These are phyloP conservation scores for Micractinium conductrix DNA, from an alignment of 139 green algal species.

Conservation along the genomic window DNA sequence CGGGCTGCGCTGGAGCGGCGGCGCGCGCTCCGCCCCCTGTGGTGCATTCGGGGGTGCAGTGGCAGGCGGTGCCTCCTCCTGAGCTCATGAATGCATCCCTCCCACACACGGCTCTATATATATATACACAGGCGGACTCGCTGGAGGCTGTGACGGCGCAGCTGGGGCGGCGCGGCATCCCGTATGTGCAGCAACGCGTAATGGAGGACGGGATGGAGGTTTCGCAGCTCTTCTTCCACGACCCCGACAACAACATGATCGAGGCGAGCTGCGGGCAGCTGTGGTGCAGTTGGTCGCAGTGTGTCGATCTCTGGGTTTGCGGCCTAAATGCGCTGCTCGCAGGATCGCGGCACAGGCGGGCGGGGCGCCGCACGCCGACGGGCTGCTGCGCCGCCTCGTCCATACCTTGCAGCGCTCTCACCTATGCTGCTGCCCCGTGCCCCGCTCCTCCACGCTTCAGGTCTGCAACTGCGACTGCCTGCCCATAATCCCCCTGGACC, in stretches of 20 bases:
- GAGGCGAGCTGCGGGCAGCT: conserved; percentile 2
- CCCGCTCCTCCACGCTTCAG: neutral
- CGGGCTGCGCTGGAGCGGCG: no score
- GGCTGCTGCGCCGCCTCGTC: neutral
- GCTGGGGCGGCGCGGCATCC: conserved; percentile 25
- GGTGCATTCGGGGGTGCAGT: no score
- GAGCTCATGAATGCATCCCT: no score
- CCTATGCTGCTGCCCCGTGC: neutral
- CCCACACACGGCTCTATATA: no score
- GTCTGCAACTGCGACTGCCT: conserved; percentile 76
- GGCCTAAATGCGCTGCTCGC: no score
- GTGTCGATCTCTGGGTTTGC: no score
- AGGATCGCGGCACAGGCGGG: neutral
- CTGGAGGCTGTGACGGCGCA: conserved; percentile 23
- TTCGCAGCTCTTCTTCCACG: conserved; percentile 72
- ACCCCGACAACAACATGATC: conserved; percentile 82
- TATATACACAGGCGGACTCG: conserved; percentile 39
- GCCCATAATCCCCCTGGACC: conserved; percentile 50
- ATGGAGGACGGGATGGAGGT: conserved; percentile 35
- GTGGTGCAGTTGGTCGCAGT: neutral
- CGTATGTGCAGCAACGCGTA: conserved; percentile 27
- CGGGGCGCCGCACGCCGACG: neutral
- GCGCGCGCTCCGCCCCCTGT: no score
- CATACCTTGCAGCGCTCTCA: neutral
- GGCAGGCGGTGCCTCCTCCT: no score